A percentile compares a stretch with the other conserved stretches of the same genome.
These are phyloP conservation scores for Angomonas deanei DNA, from an alignment of 208 protist species.

Conservation along the genomic window DNA sequence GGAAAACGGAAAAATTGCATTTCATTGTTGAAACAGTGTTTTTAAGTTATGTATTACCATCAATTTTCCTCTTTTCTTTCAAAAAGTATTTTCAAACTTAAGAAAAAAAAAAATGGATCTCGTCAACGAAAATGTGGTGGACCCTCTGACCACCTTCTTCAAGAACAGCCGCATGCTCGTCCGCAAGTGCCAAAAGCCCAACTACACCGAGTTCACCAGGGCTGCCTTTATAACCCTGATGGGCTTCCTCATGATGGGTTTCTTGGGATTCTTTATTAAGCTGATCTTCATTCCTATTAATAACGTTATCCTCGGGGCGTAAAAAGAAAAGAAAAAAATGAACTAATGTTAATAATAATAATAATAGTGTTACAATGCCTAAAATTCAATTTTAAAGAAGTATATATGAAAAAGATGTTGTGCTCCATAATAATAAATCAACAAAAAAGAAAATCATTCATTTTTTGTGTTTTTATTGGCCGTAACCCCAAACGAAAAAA, in stretches of 20 bases:
- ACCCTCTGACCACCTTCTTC: constrained; percentile 71
- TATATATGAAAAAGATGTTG: background rate
- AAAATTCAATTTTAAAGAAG: constrained; percentile 8
- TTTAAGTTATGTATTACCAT: constrained; percentile 7
- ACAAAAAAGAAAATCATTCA: too few species aligned
- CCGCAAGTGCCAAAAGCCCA: constrained; percentile 89
- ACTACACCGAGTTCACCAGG: constrained; percentile 91
- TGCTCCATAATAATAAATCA: too few species aligned
- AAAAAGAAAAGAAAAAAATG: constrained; percentile 11
- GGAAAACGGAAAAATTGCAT: background rate
- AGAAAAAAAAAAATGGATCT: constrained; percentile 69
- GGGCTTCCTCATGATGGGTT: constrained; percentile 93
- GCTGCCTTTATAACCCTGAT: constrained; percentile 80
- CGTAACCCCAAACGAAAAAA: too few species aligned
- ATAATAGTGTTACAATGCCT: background rate
- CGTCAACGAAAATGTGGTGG: constrained; percentile 71
- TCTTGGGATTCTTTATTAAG: constrained; percentile 95
- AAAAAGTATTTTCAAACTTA: too few species aligned
- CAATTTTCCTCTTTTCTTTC: too few species aligned
- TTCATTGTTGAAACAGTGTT: background rate
- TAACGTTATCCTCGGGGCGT: constrained; percentile 90
- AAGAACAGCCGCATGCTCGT: constrained; percentile 89
- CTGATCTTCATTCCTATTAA: constrained; percentile 96
- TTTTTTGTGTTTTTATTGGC: too few species aligned
- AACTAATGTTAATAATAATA: constrained; percentile 10